Base-by-base conservation (phyloP, 306 rosid genomes). In the Lotus japonicus region DNA sequence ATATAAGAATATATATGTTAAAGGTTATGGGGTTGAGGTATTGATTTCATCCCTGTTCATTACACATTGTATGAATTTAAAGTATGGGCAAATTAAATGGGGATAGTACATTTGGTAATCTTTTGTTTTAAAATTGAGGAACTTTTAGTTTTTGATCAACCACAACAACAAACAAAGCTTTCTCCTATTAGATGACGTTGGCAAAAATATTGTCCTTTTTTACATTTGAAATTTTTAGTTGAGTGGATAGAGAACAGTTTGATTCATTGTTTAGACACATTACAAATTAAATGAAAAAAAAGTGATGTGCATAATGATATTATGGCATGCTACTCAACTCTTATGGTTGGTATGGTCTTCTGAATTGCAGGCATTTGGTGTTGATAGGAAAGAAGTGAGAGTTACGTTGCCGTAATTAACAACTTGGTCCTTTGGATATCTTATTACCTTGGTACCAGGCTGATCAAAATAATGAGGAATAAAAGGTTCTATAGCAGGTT, bases 1-100 rank as follows among this genome's bases (percentile, higher is more conserved):
- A 39, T 90, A 86, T 74, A 57, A 84, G 36, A 84, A 90, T 69
- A 75, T 94, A 42, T 84, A 85, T 56, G 89, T 50, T 48, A 90
- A 84, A 70, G 99, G 87, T 53, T 81, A 5, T 0, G 97, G 92
- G 58, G 49, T 63, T 38, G 96, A 90, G 99, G 99, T 95, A 84
- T 46, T 44, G 11, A 70, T 55, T 62, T 67, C 62, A 48, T 51
- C 39, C 13, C 46, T 21, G 5, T 33, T 75, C 51, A 21, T 13
- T 52, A 18, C 28, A 45, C 54, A 7, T 59, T 52, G 9, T 15
- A 16, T 58, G 13, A 57, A 18, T 50, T 18, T 49, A 14, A 38
- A 19, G 13, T 67, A 11, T 23, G 5, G 36, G 12, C 26, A 41
- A 16, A 23, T 42, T 3, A 21, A 68, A 21, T 12, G 1, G 14